These are phyloP conservation scores for Bassia scoparia DNA, from an alignment of 148 eudicot species.

Conservation along the genomic window DNA sequence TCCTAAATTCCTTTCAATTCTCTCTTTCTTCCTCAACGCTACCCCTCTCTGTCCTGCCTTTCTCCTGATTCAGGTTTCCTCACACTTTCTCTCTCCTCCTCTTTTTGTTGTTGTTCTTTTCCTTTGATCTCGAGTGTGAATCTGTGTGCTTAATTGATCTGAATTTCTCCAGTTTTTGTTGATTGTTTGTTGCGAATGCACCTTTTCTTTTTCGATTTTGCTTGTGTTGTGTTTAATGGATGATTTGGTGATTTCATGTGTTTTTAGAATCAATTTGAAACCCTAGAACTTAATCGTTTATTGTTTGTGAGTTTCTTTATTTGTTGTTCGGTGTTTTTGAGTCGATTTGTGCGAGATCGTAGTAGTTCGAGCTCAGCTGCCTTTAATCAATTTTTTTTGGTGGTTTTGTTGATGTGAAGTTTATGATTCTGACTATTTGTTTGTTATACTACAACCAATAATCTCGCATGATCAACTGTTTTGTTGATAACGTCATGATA, in stretches of 20 bases:
- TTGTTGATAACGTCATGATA: too few relatives aligned
- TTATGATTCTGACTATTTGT: conserved; percentile 1
- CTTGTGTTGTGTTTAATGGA: background rate
- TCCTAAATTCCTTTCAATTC: conserved; percentile 17
- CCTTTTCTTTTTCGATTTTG: background rate
- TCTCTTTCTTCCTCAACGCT: conserved; percentile 25
- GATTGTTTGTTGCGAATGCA: background rate
- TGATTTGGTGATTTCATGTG: background rate
- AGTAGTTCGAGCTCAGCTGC: background rate
- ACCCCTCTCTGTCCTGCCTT: conserved; percentile 7
- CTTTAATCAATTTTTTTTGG: background rate
- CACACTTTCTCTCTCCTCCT: background rate
- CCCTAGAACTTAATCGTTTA: background rate
- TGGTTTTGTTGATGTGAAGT: background rate
- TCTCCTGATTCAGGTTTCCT: conserved; percentile 16
- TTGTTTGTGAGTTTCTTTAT: background rate
- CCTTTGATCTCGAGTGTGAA: background rate
- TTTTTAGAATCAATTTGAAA: background rate
- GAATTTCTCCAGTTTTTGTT: background rate
- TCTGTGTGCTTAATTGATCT: background rate
- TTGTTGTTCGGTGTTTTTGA: background rate
- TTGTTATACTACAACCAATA: too few relatives aligned
- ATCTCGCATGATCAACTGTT: too few relatives aligned
- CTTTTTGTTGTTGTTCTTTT: background rate
- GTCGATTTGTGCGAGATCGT: background rate